Evolutionary conservation across 2,329 filamentous ascomycete species (phyloP).

Genomic region (Nemania bipapillata): DNA sequence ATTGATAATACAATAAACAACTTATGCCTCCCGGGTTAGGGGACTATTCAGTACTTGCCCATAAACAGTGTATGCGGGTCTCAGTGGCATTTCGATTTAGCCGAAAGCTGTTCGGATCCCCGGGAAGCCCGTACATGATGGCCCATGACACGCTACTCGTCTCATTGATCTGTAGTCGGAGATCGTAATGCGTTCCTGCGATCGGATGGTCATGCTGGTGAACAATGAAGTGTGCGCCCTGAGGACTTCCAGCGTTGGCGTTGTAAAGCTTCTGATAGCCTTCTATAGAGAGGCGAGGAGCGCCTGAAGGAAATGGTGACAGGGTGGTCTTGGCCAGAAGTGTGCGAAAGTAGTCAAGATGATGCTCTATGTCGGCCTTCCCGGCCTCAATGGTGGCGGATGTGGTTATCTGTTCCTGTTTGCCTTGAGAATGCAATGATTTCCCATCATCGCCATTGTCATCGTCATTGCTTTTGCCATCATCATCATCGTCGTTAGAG

Average conservation of each 20-base stretch:
- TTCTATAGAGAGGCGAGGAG: slow-evolving; percentile 52
- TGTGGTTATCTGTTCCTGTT: slow-evolving; percentile 43
- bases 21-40: neutral
- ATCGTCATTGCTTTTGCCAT: too few relatives aligned
- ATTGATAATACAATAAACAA: neutral
- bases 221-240: slow-evolving; percentile 71
- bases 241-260: slow-evolving; percentile 46
- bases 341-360: slow-evolving; percentile 55
- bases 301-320: slow-evolving; percentile 37
- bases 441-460: slow-evolving; percentile 11
- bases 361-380: slow-evolving; percentile 52
- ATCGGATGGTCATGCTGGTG: slow-evolving; percentile 79
- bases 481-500: slow-evolving; percentile 28
- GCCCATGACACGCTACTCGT: slow-evolving; percentile 73
- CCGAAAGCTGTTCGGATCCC: slow-evolving; percentile 65
- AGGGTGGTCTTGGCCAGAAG: slow-evolving; percentile 49
- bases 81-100: slow-evolving; percentile 70
- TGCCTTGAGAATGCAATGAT: slow-evolving; percentile 13
- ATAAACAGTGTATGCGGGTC: slow-evolving; percentile 69
- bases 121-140: slow-evolving; percentile 71
- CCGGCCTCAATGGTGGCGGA: slow-evolving; percentile 58
- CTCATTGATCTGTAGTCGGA: slow-evolving; percentile 75
- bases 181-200: slow-evolving; percentile 75
- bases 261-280: slow-evolving; percentile 55
- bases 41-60: slow-evolving; percentile 55